A percentile compares a stretch with the other conserved stretches of the same genome.
Evolutionary conservation across 345 rosid species (phyloP).

Genomic region (Rhizophora apiculata): DNA sequence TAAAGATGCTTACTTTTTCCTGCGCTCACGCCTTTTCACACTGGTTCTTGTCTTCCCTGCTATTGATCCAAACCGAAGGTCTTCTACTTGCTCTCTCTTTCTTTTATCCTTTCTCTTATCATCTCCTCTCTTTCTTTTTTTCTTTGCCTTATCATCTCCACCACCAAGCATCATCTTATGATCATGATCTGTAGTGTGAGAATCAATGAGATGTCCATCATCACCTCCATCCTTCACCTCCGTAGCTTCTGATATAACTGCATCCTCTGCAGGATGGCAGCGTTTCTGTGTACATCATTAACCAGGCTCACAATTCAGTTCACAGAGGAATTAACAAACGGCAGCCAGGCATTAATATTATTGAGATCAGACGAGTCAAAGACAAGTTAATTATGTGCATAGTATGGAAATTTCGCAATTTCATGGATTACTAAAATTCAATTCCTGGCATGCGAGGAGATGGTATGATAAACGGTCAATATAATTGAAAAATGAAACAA

Average conservation of each 20-base stretch:
- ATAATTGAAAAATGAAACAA: too few species aligned
- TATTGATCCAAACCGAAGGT: conserved; percentile 57
- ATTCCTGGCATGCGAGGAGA: too few species aligned
- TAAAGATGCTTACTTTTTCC: conserved; percentile 45
- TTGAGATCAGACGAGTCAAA: too few species aligned
- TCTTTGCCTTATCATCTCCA: neutral
- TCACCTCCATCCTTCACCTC: conserved; percentile 16
- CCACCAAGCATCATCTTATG: too few species aligned
- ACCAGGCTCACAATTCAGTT: too few species aligned
- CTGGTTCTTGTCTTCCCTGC: conserved; percentile 32
- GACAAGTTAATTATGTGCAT: too few species aligned
- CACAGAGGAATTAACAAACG: too few species aligned
- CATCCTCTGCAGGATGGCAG: conserved; percentile 5
- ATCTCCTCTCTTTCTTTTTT: neutral
- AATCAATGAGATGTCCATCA: conserved; percentile 10
- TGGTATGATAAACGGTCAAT: too few species aligned
- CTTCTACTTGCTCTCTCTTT: conserved; percentile 59
- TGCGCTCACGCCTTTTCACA: conserved; percentile 60
- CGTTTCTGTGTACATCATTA: conserved; percentile 17
- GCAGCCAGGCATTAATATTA: too few species aligned
- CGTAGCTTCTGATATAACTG: conserved; percentile 15
- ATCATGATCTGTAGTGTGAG: too few species aligned
- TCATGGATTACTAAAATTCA: too few species aligned
- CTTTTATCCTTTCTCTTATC: conserved; percentile 61
- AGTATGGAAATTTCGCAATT: too few species aligned